phyloP scores from a whole-genome alignment of 2,329 filamentous ascomycete genomes.

The Arthrinium phaeospermum region DNA sequence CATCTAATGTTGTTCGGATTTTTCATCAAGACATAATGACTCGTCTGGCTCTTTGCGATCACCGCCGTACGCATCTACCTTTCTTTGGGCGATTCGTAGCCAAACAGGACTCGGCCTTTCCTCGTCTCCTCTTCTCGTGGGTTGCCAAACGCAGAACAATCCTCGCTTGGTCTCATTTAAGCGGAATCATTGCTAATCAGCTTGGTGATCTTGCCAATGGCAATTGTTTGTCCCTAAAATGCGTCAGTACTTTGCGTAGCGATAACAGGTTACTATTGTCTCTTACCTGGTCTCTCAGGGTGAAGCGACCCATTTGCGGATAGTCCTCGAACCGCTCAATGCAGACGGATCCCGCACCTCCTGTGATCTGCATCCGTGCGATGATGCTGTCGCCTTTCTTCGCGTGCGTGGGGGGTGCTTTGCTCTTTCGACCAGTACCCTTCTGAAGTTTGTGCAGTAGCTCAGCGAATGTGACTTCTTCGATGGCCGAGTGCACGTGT shows the following conservation, averaged over 20 bases:
- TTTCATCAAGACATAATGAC: background rate
- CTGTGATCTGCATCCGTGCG: constrained; percentile 85
- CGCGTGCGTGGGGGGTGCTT: constrained; percentile 89
- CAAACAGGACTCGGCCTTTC: background rate
- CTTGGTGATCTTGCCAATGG: constrained; percentile 98
- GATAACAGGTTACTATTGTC: background rate
- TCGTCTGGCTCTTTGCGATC: background rate
- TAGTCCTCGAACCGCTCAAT: constrained; percentile 96
- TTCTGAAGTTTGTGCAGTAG: constrained; percentile 95
- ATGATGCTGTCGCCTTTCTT: constrained; percentile 85
- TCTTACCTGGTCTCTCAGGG: constrained; percentile 82
- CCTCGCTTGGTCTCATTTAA: constrained; percentile 23
- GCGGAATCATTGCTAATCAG: constrained; percentile 58
- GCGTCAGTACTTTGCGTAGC: constrained; percentile 31
- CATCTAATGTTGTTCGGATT: background rate
- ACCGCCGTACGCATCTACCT: background rate
- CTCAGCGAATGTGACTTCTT: constrained; percentile 91
- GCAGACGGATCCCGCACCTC: constrained; percentile 85
- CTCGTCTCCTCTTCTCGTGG: background rate
- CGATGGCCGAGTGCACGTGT: constrained; percentile 95
- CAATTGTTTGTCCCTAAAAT: constrained; percentile 91
- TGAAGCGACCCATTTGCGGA: constrained; percentile 90
- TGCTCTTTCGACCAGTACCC: constrained; percentile 91
- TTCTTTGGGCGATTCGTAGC: background rate
- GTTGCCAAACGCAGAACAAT: background rate